Percentiles rank a stretch among this genome's conserved stretches.
phyloP scores from a whole-genome alignment of 108 stramenopile species.

The Aureococcus anophagefferens region DNA sequence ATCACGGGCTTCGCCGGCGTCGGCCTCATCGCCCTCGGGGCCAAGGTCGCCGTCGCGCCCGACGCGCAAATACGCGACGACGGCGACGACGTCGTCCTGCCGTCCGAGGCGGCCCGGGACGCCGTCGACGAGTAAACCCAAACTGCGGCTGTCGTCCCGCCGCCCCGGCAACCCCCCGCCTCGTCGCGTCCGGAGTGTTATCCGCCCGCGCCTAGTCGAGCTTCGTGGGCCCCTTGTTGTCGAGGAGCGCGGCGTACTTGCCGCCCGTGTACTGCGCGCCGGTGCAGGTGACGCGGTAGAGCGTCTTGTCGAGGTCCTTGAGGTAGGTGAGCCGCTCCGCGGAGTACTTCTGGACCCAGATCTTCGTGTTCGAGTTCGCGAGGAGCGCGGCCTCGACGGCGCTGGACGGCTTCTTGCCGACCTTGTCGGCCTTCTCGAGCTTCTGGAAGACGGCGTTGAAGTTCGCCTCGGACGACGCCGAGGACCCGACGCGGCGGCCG shows the following conservation, averaged over 20 bases:
- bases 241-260: conserved; percentile 70
- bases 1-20: neutral
- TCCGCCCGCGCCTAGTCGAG: conserved; percentile 39
- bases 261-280: conserved; percentile 74
- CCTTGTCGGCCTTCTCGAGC: neutral
- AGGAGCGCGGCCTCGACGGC: conserved; percentile 16
- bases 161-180: too few relatives aligned
- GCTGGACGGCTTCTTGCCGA: neutral
- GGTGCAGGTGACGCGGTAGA: conserved; percentile 66
- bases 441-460: conserved; percentile 55
- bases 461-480: conserved; percentile 44
- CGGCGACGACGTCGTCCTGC: too few relatives aligned
- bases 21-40: neutral
- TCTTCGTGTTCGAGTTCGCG: conserved; percentile 37
- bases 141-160: too few relatives aligned
- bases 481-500: conserved; percentile 48
- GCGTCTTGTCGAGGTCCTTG: conserved; percentile 64
- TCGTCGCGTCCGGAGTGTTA: too few relatives aligned
- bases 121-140: too few relatives aligned
- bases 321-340: conserved; percentile 51
- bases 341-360: conserved; percentile 69
- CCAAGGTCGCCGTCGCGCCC: neutral
- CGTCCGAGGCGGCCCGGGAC: too few relatives aligned
- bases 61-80: too few relatives aligned
- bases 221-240: conserved; percentile 63